Evolutionary conservation across 495 filamentous ascomycete species (phyloP).

Genomic region (Glonium stellatum): DNA sequence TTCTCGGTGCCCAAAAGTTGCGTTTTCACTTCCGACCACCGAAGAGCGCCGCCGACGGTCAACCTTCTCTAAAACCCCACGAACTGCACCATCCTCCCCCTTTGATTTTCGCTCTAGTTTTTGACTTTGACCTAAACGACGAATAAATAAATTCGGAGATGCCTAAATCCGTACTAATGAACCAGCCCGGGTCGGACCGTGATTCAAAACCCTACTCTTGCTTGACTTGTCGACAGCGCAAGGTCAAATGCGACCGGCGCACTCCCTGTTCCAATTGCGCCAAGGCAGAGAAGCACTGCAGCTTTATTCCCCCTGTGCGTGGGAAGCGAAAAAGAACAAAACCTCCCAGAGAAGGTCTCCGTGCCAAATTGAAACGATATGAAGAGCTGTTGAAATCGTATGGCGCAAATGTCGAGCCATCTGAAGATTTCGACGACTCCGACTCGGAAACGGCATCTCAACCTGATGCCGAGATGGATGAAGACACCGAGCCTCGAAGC

Average conservation of each 20-base stretch:
- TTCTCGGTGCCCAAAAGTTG: background rate
- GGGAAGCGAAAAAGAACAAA: background rate
- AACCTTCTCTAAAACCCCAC: background rate
- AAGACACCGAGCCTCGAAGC: background rate
- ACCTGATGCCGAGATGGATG: background rate
- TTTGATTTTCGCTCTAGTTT: background rate
- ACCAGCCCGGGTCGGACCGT: background rate
- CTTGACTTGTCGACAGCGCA: conserved; percentile 47
- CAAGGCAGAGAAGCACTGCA: conserved; percentile 4
- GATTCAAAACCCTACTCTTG: background rate
- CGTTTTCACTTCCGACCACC: background rate
- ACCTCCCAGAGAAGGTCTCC: background rate
- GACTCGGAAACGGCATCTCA: background rate
- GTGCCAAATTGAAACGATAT: background rate
- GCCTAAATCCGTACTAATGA: background rate
- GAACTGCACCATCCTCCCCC: background rate
- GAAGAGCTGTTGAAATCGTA: background rate
- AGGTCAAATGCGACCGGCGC: conserved; percentile 50
- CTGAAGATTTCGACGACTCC: background rate
- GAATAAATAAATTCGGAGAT: background rate
- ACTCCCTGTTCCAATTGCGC: conserved; percentile 48
- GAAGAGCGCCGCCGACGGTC: background rate
- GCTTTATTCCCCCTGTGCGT: background rate
- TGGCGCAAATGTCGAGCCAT: background rate
- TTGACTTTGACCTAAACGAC: background rate